Evolutionary conservation across 179 eudicot genomes (phyloP), one percentile per base, ranked within the genome.

Genomic region (Spergularia azorica): DNA sequence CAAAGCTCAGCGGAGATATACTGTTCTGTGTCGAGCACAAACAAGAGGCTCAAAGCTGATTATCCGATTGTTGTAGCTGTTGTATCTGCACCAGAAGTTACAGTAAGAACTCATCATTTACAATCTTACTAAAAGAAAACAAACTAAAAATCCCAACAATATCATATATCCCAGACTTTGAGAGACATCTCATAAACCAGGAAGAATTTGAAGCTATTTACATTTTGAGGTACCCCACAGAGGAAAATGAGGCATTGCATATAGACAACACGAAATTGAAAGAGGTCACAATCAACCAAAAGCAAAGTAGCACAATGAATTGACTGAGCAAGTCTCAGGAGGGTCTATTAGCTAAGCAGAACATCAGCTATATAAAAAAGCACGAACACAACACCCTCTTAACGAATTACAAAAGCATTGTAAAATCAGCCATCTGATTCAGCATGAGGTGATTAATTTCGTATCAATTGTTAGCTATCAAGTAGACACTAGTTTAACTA

Each of bases 1-100:
- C 2, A 14, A 21, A 16, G 26, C 62, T 57, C 26, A 48, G 16
- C 41, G 4, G 2, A 52, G 62, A 67, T 69, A 50, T 61, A 64
- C 11, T 12, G 38, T 54, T 32, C 26, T 54, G 9, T 17, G 62
- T 60, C 7, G 51, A 50, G 46, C n/a, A 13, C 69, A 50, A 51
- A 20, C 72, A 26, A 26, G 59, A 52, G 41, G 41, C 11, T 13
- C 43, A 12, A 17, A 32, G 20, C 52, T 20, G 58, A 39, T 48
- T 8, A 41, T 16, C 48, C 48, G 8, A 43, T 4, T 43, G 38
- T 14, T 60, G 48, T 51, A 55, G 38, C 58, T 50, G 63, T 38
- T 20, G 64, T 74, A 77, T 55, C 84, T 81, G 81, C 70, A 80
- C 38, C 60, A 62, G 55, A 77, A 17, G 50, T 67, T 48, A 36